Evolutionary conservation across 768 basidiomycete genomes (phyloP), one percentile per base, ranked within the genome.

Genomic region (Leccinum broughii): DNA sequence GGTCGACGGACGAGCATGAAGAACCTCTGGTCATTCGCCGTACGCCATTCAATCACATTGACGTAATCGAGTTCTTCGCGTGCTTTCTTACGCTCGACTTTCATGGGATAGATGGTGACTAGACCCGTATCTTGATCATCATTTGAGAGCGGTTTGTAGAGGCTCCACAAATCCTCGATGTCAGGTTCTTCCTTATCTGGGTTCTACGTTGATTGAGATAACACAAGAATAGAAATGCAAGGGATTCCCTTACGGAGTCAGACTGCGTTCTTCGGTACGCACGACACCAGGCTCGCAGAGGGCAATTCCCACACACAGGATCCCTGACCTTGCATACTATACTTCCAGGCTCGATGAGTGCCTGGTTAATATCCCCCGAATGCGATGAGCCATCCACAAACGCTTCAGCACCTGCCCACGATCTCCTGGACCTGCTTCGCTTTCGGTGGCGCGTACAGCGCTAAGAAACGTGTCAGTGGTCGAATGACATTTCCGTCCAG

Each of bases 341-440:
- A 70, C 92, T 92, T 53, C 95, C 95, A 7, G 98, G 85, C 70
- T 98, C 95, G 72, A 98, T 98, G 54, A 98, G 79, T 14, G 92
- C 94, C 76, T 97, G 90, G 68, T 96, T 96, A 63, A 95, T 80
- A 70, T 95, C 92, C 17, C 94, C 93, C 0, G 93, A 84, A 62
- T 81, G 72, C 35, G 82, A 66, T 0, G 78, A 70, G 13, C 63
- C 77, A 44, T 83, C 74, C 10, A 97, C 89, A 71, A 97, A 81
- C 3, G 78, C 80, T 44, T 79, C 79, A 1, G 95, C 95, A 5
- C 84, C 87, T 5, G 79, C 74, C 95, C 95, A 97, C n/a, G 98
- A 90, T 73, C 66, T 93, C 88, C 55, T 92, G 82, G 1, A 90
- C 88, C 11, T 77, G 68, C 70, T 95, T 95, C 24, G 84, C 80